phyloP scores from a whole-genome alignment of 768 basidiomycete species.

The Kwoniella shandongensis region DNA sequence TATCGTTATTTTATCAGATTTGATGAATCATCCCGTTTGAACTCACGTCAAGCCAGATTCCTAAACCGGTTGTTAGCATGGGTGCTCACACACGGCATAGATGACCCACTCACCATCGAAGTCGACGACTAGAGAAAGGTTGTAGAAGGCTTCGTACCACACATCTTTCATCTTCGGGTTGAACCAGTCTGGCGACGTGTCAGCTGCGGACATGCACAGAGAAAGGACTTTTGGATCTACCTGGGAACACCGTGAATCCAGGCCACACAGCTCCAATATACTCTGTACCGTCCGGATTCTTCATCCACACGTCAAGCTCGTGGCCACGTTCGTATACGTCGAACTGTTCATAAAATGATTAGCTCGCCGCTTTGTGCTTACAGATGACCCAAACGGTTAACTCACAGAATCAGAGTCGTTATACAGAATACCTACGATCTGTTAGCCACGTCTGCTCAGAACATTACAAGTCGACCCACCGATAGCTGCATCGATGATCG shows the following conservation, averaged over 20 bases:
- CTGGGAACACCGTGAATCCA: slow-evolving; percentile 62
- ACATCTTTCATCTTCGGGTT: slow-evolving; percentile 58
- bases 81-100: neutral
- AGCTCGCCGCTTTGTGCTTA: neutral
- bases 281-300: slow-evolving; percentile 70
- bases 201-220: neutral
- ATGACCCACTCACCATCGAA: slow-evolving; percentile 56
- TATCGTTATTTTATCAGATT: neutral
- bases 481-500: slow-evolving; percentile 51
- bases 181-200: slow-evolving; percentile 57
- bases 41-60: slow-evolving; percentile 61
- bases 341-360: slow-evolving; percentile 47
- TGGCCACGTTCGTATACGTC: slow-evolving; percentile 66
- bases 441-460: neutral
- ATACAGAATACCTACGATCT: slow-evolving; percentile 15
- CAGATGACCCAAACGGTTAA: neutral
- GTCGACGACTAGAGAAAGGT: slow-evolving; percentile 54
- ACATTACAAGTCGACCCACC: slow-evolving; percentile 23
- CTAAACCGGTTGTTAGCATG: slow-evolving; percentile 38
- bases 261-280: slow-evolving; percentile 65
- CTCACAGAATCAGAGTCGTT: slow-evolving; percentile 38
- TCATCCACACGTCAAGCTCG: slow-evolving; percentile 66
- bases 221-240: slow-evolving; percentile 58
- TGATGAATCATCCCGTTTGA: neutral
- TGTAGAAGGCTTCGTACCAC: slow-evolving; percentile 65